A percentile compares a stretch with the other conserved stretches of the same genome.
Conservation (phyloP, 768 basidiomycete species). For the Obba rivulosa region DNA sequence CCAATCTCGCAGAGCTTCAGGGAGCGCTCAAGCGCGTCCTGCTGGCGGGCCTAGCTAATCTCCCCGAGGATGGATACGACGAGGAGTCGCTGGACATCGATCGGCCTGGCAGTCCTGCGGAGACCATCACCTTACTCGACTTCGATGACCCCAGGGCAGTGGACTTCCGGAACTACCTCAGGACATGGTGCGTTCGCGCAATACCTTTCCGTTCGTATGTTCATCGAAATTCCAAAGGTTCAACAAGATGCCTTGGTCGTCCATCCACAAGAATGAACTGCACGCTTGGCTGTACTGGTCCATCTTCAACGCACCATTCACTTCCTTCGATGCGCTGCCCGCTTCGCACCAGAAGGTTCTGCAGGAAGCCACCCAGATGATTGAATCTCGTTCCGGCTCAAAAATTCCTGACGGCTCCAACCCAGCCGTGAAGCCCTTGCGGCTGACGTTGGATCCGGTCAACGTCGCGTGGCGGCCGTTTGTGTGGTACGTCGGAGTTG, state of each 20-base stretch:
- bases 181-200: constrained; percentile 41
- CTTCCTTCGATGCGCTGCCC: constrained; percentile 42
- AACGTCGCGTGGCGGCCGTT: constrained; percentile 66
- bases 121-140: constrained; percentile 52
- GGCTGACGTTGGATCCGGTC: constrained; percentile 75
- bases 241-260: constrained; percentile 65
- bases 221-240: constrained; percentile 54
- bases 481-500: constrained; percentile 52
- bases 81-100: constrained; percentile 44
- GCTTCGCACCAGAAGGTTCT: constrained; percentile 43
- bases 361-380: constrained; percentile 51
- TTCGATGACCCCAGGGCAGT: constrained; percentile 63
- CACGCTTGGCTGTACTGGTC: constrained; percentile 81
- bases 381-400: constrained; percentile 71
- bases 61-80: constrained; percentile 48
- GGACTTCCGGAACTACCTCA: constrained; percentile 64
- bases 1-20: constrained; percentile 53
- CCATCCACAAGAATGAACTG: constrained; percentile 57
- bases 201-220: background rate
- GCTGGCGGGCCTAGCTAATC: constrained; percentile 55
- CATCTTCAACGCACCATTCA: constrained; percentile 65
- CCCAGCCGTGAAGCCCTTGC: constrained; percentile 46
- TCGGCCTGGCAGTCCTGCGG: constrained; percentile 57
- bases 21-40: constrained; percentile 56
- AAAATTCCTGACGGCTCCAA: constrained; percentile 57